Percentiles rank a stretch among this genome's conserved stretches.
Conservation (phyloP, 352 stramenopile species). For the Pythium rhizo-oryzae region DNA sequence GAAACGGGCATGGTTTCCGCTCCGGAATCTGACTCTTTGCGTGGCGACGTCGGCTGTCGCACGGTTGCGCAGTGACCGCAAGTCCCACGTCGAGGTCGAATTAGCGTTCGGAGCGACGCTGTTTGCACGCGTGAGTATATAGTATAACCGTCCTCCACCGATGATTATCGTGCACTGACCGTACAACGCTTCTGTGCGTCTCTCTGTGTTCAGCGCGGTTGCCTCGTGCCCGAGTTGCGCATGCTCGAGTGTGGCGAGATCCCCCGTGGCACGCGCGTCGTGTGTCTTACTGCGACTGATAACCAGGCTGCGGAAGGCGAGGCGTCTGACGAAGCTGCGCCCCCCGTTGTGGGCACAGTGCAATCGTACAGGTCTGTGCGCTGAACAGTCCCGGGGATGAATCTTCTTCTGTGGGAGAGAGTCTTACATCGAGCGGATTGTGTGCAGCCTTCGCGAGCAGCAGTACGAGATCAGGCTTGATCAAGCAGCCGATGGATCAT, state of each 20-base stretch:
- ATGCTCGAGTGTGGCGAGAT: conserved; percentile 78
- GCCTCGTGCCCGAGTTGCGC: conserved; percentile 58
- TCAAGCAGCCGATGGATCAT: neutral
- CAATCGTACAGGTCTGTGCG: conserved; percentile 37
- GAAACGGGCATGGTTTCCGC: neutral
- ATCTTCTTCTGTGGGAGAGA: too few relatives aligned
- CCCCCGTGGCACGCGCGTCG: conserved; percentile 50
- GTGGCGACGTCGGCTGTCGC: neutral
- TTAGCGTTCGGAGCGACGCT: conserved; percentile 55
- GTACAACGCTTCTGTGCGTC: too few relatives aligned
- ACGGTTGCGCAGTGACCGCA: conserved; percentile 38
- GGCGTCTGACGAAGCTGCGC: neutral
- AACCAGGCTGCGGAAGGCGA: neutral
- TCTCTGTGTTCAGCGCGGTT: conserved; percentile 41
- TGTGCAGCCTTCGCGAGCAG: conserved; percentile 30
- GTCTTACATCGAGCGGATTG: too few relatives aligned
- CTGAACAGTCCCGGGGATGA: neutral
- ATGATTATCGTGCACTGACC: neutral
- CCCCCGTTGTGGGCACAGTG: conserved; percentile 13
- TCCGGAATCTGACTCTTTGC: neutral
- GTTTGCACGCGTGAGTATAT: conserved; percentile 47
- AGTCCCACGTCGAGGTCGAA: conserved; percentile 56
- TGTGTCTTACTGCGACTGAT: conserved; percentile 17
- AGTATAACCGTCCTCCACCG: neutral
- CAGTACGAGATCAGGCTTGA: conserved; percentile 25